phyloP scores from a whole-genome alignment of 2,329 filamentous ascomycete genomes.

The Zymoseptoria ardabiliae region DNA sequence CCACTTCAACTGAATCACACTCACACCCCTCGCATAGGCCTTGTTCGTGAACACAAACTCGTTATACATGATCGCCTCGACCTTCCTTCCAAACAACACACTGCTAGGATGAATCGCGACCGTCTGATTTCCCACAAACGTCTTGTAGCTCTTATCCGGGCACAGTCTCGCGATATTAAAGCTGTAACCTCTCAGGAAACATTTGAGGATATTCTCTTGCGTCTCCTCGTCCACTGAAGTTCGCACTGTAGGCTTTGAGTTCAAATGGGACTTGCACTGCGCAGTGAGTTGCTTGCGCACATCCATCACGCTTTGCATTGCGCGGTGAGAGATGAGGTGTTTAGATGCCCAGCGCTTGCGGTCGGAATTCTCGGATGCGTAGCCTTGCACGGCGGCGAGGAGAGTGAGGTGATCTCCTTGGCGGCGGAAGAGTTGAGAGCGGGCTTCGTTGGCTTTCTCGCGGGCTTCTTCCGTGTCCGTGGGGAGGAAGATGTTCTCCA shows the following conservation, averaged over 20 bases:
- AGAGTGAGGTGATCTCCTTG: conserved; percentile 60
- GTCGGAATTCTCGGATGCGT: conserved; percentile 50
- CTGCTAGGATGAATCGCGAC: conserved; percentile 58
- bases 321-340: conserved; percentile 54
- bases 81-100: conserved; percentile 52
- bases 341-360: conserved; percentile 53
- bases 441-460: conserved; percentile 49
- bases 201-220: conserved; percentile 47
- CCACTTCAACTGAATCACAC: conserved; percentile 57
- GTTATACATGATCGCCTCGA: conserved; percentile 58
- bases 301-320: conserved; percentile 60
- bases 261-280: conserved; percentile 45
- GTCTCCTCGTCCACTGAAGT: conserved; percentile 33
- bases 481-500: conserved; percentile 57
- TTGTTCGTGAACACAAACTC: conserved; percentile 60
- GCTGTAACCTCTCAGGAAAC: conserved; percentile 52
- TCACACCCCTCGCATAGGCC: conserved; percentile 56
- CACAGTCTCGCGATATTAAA: conserved; percentile 52
- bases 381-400: conserved; percentile 53
- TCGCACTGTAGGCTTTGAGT: conserved; percentile 25
- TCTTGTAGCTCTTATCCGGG: conserved; percentile 55
- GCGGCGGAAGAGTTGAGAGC: conserved; percentile 50
- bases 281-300: conserved; percentile 54
- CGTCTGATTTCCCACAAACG: conserved; percentile 53
- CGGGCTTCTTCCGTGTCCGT: conserved; percentile 53